These are phyloP conservation scores for Funneliformis mosseae DNA, from an alignment of 192 early-diverging fungal species.

Conservation along the genomic window DNA sequence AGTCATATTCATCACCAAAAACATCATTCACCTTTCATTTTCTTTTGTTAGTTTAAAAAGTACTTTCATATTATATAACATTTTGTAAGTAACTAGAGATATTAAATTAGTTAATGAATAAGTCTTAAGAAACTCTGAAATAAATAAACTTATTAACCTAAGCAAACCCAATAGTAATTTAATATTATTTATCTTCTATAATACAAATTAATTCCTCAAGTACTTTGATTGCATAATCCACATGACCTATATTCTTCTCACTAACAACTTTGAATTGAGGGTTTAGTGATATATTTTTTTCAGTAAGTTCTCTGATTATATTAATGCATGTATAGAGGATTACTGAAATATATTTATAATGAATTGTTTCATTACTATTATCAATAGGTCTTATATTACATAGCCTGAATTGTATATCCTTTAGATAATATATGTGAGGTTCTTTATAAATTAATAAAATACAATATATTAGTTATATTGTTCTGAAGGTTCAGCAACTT, in stretches of 20 bases:
- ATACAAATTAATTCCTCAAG: too few species aligned
- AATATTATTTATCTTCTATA: too few species aligned
- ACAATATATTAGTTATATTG: too few species aligned
- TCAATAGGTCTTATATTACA: background rate
- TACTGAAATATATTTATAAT: conserved; percentile 1
- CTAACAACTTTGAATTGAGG: too few species aligned
- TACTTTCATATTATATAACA: background rate
- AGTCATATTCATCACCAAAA: background rate
- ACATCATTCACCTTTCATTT: background rate
- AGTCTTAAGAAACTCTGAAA: background rate
- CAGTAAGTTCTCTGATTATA: background rate
- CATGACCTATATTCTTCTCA: background rate
- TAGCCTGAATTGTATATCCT: background rate
- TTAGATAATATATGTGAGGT: background rate
- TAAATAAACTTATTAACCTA: too few species aligned
- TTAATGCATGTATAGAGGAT: background rate
- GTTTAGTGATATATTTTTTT: background rate
- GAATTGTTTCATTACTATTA: conserved; percentile 9
- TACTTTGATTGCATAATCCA: background rate
- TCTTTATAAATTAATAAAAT: background rate
- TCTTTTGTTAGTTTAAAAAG: background rate
- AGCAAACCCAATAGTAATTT: too few species aligned
- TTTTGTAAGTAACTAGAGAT: background rate
- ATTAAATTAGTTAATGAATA: background rate
- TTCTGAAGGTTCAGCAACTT: too few species aligned